Evolutionary conservation across 257 asterid species (phyloP).

Genomic region (Ilex aquifolium): DNA sequence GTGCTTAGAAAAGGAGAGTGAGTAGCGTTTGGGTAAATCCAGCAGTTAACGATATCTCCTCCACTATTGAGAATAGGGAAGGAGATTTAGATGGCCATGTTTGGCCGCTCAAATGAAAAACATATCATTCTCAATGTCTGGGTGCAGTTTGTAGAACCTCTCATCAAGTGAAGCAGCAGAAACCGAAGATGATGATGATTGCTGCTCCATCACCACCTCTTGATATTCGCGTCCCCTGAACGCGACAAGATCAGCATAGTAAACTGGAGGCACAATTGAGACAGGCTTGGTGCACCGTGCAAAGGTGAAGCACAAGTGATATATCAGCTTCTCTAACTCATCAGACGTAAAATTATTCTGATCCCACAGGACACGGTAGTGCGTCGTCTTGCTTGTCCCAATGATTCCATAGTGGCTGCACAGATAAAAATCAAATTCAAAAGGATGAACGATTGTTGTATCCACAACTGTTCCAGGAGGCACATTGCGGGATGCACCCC

Average conservation of each 20-base stretch:
- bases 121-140: constrained; percentile 42
- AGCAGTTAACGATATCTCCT: background rate
- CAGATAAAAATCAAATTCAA: constrained; percentile 59
- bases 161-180: constrained; percentile 27
- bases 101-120: constrained; percentile 35
- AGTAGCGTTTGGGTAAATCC: constrained; percentile 1
- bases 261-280: constrained; percentile 70
- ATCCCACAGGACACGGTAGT: constrained; percentile 55
- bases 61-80: background rate
- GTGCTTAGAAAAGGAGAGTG: constrained; percentile 25
- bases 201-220: constrained; percentile 35
- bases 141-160: constrained; percentile 33
- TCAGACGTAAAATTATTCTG: constrained; percentile 50
- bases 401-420: constrained; percentile 69
- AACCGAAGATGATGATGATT: constrained; percentile 7
- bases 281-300: constrained; percentile 73
- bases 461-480: constrained; percentile 87
- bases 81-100: background rate
- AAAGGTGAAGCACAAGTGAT: constrained; percentile 64
- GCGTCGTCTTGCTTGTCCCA: constrained; percentile 83
- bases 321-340: constrained; percentile 47
- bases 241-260: constrained; percentile 77
- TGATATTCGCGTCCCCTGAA: constrained; percentile 67
- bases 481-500: constrained; percentile 30
- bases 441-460: constrained; percentile 45